Evolutionary conservation across 805 yeast genomes (phyloP).

Genomic region (Ogataea pini): DNA sequence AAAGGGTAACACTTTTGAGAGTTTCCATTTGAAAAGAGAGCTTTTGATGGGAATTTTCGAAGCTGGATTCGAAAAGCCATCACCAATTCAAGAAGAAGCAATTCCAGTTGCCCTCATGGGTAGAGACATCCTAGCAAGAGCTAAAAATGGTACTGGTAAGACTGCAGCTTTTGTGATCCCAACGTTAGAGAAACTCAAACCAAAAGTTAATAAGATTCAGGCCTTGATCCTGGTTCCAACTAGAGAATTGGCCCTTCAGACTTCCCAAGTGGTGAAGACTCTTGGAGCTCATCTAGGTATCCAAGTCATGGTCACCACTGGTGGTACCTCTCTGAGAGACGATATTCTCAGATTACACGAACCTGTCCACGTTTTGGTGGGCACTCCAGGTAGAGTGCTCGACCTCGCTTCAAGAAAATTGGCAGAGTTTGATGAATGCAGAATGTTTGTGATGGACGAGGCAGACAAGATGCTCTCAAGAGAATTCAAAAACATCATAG

Average conservation of each 20-base stretch:
- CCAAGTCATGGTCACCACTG: constrained; percentile 97
- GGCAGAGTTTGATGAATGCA: constrained; percentile 85
- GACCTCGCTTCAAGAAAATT: constrained; percentile 88
- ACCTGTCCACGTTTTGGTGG: constrained; percentile 91
- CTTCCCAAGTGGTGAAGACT: constrained; percentile 95
- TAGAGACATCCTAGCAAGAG: constrained; percentile 94
- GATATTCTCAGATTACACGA: constrained; percentile 92
- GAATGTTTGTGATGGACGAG: constrained; percentile 94
- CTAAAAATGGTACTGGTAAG: constrained; percentile 98
- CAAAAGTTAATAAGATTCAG: constrained; percentile 81
- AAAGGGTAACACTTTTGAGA: constrained; percentile 89
- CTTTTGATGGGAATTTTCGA: constrained; percentile 97
- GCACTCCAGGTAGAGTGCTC: constrained; percentile 96
- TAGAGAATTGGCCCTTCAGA: constrained; percentile 95
- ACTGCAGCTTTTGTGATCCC: constrained; percentile 98
- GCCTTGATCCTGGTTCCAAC: constrained; percentile 95
- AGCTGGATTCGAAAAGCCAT: constrained; percentile 97
- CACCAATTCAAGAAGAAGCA: constrained; percentile 96
- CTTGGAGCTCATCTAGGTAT: constrained; percentile 91
- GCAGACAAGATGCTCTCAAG: constrained; percentile 95
- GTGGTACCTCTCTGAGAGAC: constrained; percentile 93
- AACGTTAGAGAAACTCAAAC: constrained; percentile 82
- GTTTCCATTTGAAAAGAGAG: constrained; percentile 87
- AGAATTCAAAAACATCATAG: constrained; percentile 85
- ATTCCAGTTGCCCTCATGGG: constrained; percentile 96